These are phyloP conservation scores for Phlyctochytrium bullatum DNA, from an alignment of 192 early-diverging fungal species.

Conservation along the genomic window DNA sequence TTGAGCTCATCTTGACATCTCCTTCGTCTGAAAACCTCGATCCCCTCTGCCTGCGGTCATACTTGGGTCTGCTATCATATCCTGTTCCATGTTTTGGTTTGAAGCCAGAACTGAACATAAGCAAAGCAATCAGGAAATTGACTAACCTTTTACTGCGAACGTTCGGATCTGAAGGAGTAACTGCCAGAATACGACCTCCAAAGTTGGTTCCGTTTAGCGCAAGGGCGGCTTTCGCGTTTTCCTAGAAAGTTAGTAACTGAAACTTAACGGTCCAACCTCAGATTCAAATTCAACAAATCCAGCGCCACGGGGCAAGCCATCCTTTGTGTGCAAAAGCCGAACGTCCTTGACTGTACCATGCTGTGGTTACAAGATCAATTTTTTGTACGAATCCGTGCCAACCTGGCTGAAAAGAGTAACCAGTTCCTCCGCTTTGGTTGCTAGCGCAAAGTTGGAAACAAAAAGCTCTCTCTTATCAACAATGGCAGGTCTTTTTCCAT, in stretches of 20 bases:
- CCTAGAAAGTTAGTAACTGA: conserved; percentile 4
- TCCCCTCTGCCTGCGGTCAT: conserved; percentile 8
- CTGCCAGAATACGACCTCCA: conserved; percentile 33
- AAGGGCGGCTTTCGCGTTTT: conserved; percentile 28
- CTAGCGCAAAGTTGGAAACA: conserved; percentile 41
- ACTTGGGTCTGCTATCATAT: conserved; percentile 10
- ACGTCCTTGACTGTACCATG: conserved; percentile 40
- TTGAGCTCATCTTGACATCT: conserved; percentile 4
- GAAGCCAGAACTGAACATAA: background rate
- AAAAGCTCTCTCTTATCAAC: conserved; percentile 41
- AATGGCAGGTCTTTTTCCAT: conserved; percentile 17
- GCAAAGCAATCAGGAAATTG: background rate
- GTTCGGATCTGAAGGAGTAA: conserved; percentile 48
- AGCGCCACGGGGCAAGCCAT: conserved; percentile 31
- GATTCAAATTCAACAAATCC: conserved; percentile 42
- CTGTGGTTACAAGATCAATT: conserved; percentile 12
- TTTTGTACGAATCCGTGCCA: background rate
- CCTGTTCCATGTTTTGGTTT: conserved; percentile 7
- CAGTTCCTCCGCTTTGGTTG: conserved; percentile 34
- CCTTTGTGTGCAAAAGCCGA: conserved; percentile 19
- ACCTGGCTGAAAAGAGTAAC: conserved; percentile 25
- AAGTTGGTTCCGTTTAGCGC: conserved; percentile 36
- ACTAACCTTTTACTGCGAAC: conserved; percentile 16
- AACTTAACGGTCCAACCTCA: conserved; percentile 27
- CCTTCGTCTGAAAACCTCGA: conserved; percentile 11